These are phyloP conservation scores for Kwoniella botswanensis DNA, from an alignment of 768 basidiomycete genomes.

Conservation along the genomic window DNA sequence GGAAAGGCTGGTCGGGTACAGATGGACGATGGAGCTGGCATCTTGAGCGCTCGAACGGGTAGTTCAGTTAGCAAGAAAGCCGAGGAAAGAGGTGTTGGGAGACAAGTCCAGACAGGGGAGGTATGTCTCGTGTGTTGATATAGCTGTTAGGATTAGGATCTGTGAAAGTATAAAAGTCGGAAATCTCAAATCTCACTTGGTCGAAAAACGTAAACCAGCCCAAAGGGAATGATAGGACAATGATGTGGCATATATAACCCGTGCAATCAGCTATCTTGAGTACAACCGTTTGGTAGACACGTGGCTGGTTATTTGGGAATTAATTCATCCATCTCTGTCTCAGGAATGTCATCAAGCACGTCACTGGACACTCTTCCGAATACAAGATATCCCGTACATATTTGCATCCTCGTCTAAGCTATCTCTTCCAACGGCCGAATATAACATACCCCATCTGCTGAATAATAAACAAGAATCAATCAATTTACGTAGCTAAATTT, in stretches of 20 bases:
- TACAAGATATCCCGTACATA: neutral
- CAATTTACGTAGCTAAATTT: too few relatives aligned
- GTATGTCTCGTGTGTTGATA: too few relatives aligned
- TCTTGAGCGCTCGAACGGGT: neutral
- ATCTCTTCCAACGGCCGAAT: neutral
- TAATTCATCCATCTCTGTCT: neutral
- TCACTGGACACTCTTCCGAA: neutral
- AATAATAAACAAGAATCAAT: neutral
- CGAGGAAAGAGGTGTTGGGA: too few relatives aligned
- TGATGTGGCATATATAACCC: too few relatives aligned
- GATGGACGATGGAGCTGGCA: neutral
- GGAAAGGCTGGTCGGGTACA: constrained; percentile 11
- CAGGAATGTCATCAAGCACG: neutral
- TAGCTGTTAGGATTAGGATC: too few relatives aligned
- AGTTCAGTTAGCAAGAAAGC: neutral
- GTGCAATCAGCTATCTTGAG: too few relatives aligned
- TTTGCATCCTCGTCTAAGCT: too few relatives aligned
- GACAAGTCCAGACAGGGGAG: too few relatives aligned
- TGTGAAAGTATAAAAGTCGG: too few relatives aligned
- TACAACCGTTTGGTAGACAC: neutral
- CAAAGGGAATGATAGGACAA: too few relatives aligned
- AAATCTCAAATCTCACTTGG: too few relatives aligned
- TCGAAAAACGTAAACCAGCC: too few relatives aligned
- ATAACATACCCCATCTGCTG: neutral
- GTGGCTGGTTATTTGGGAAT: constrained; percentile 10